Conservation (phyloP, 139 green algal genomes). For the Chlamydomonas applanata region DNA sequence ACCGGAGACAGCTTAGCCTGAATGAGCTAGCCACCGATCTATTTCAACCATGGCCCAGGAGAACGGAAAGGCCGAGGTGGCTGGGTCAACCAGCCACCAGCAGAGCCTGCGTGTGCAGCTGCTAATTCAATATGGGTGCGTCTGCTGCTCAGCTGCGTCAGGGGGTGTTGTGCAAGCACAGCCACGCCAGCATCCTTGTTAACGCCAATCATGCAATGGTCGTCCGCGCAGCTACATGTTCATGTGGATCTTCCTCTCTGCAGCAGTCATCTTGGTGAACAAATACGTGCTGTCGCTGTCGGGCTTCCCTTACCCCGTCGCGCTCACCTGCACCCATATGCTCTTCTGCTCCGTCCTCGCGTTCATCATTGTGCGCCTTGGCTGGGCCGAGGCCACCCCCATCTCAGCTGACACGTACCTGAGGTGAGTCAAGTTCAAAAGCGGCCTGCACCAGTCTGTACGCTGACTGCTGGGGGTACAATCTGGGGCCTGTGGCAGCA, state of each 20-base stretch:
- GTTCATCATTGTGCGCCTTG: constrained; percentile 24
- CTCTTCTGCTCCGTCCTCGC: constrained; percentile 54
- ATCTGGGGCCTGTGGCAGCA: not conserved
- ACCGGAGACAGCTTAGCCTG: no score
- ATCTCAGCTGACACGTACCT: constrained; percentile 48
- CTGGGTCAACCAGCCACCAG: not conserved
- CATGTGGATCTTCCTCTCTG: constrained; percentile 44
- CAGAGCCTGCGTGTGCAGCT: constrained; percentile 1
- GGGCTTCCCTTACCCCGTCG: constrained; percentile 69
- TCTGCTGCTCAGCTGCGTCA: not conserved
- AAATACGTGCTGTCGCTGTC: constrained; percentile 69
- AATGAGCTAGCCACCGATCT: no score
- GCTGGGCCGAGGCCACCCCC: constrained; percentile 30
- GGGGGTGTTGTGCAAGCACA: no score
- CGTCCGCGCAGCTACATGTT: constrained; percentile 41
- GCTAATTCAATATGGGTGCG: not conserved
- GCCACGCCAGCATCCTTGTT: no score
- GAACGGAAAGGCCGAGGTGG: not conserved
- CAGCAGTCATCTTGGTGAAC: constrained; percentile 71
- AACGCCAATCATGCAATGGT: no score
- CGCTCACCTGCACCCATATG: constrained; percentile 67
- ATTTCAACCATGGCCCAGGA: no score
- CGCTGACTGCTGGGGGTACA: no score
- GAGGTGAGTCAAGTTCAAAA: constrained; percentile 19
- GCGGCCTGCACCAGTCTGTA: not conserved